Conservation (phyloP, 805 yeast species). For the Blastobotrys americana region DNA sequence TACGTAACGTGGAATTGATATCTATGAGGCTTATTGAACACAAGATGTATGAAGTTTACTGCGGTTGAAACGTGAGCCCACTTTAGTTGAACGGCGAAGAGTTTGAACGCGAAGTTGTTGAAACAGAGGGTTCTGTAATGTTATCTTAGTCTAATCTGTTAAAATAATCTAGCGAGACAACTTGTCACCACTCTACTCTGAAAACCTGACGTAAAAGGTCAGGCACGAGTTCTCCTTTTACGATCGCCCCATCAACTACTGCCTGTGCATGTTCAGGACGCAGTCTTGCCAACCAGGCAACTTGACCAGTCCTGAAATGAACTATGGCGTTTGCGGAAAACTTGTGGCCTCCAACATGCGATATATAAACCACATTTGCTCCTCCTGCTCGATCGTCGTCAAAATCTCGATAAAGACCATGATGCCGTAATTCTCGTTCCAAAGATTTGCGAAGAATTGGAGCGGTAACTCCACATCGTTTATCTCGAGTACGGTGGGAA, state of each 20-base stretch:
- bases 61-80: too few species aligned
- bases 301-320: slow-evolving; percentile 64
- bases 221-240: slow-evolving; percentile 64
- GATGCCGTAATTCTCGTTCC: slow-evolving; percentile 62
- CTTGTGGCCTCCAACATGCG: slow-evolving; percentile 96
- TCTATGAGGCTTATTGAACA: too few species aligned
- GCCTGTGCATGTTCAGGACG: slow-evolving; percentile 68
- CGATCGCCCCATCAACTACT: slow-evolving; percentile 67
- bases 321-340: slow-evolving; percentile 84
- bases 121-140: too few species aligned
- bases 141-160: too few species aligned
- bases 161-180: too few species aligned
- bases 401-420: slow-evolving; percentile 64
- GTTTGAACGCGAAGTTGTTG: too few species aligned
- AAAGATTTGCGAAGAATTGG: slow-evolving; percentile 79
- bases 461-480: slow-evolving; percentile 89
- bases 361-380: slow-evolving; percentile 58
- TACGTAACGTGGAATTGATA: too few species aligned
- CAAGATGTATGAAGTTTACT: too few species aligned
- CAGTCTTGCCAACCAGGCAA: slow-evolving; percentile 84
- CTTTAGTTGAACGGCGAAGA: too few species aligned
- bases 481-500: slow-evolving; percentile 87
- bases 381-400: slow-evolving; percentile 75
- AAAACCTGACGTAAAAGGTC: slow-evolving; percentile 51
- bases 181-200: neutral